Conservation (phyloP, 202 grass and related monocot genomes). For the Sporobolus alterniflorus region DNA sequence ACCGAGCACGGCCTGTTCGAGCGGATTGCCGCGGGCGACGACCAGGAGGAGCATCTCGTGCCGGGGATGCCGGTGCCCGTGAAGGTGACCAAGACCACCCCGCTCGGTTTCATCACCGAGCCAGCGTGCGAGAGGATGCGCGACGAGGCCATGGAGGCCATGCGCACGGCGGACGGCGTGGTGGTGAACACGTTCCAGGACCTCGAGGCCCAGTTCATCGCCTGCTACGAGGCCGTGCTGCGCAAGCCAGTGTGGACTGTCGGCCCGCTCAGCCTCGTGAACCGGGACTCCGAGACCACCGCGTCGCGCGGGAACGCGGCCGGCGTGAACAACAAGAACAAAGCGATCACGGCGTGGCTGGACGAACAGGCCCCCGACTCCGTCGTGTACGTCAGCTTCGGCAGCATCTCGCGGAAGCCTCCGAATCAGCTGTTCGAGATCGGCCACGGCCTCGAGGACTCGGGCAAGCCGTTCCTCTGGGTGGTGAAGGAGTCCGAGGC, state of each 20-base stretch:
- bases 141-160: constrained; percentile 19
- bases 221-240: constrained; percentile 44
- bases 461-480: constrained; percentile 52
- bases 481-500: constrained; percentile 53
- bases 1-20: constrained; percentile 31
- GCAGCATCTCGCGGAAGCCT: constrained; percentile 37
- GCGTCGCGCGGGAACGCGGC: background rate
- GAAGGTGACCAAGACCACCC: constrained; percentile 22
- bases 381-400: constrained; percentile 70
- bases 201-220: constrained; percentile 37
- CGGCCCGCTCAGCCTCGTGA: constrained; percentile 51
- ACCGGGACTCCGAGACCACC: constrained; percentile 29
- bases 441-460: constrained; percentile 49
- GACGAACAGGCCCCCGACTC: constrained; percentile 8
- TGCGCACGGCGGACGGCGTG: constrained; percentile 45
- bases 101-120: background rate
- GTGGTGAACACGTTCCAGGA: constrained; percentile 65
- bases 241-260: constrained; percentile 55
- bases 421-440: constrained; percentile 51
- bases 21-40: background rate
- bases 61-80: constrained; percentile 43
- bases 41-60: constrained; percentile 27
- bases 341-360: constrained; percentile 47
- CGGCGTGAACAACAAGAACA: background rate
- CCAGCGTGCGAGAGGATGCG: background rate